Evolutionary conservation across 306 rosid genomes (phyloP), one percentile per base, ranked within the genome.

Genomic region (Pyrus bretschneideri): DNA sequence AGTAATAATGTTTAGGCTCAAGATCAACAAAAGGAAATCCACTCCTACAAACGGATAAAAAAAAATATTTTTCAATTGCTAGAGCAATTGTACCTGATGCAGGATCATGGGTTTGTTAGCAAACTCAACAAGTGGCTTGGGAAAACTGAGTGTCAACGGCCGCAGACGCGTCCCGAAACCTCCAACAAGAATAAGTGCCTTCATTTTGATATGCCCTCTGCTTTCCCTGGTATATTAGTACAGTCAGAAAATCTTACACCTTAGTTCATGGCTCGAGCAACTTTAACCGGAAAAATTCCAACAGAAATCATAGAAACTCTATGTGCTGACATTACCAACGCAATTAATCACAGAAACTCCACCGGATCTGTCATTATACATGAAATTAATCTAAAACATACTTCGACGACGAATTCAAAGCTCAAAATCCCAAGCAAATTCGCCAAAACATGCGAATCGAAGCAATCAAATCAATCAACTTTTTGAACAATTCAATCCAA

Each of bases 41-140:
- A 12, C 23, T 4, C 13, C 29, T 9, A 11, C 25, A n/a, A 58
- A n/a, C 14, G 12, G 42, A 38, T 6, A 3, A 55, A 55, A 55
- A 55, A 55, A 21, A 55, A 57, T 14, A 57, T n/a, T n/a, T 58
- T 6, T 33, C 66, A 61, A 25, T 1, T 13, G 29, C 18, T 1
- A 61, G 35, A 61, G 12, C 11, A 25, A 4, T 59, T 11, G n/a
- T 83, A 96, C 99, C 99, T 96, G 99, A 76, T 96, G 99, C 85
- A 96, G 86, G 86, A 96, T 96, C 99, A 96, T 96, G 71, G 99
- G 99, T 78, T 96, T 96, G 84, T 96, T 96, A 60, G 97, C 99
- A 77, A 96, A 96, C 83, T 96, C 99, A 85, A 96, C 99, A 81
- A 96, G 99, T 67, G 99, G 99, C 91, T 96, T 96, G 31, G 99